Evolutionary conservation across 2,329 filamentous ascomycete species (phyloP).

Genomic region (Thelonectria rubi): DNA sequence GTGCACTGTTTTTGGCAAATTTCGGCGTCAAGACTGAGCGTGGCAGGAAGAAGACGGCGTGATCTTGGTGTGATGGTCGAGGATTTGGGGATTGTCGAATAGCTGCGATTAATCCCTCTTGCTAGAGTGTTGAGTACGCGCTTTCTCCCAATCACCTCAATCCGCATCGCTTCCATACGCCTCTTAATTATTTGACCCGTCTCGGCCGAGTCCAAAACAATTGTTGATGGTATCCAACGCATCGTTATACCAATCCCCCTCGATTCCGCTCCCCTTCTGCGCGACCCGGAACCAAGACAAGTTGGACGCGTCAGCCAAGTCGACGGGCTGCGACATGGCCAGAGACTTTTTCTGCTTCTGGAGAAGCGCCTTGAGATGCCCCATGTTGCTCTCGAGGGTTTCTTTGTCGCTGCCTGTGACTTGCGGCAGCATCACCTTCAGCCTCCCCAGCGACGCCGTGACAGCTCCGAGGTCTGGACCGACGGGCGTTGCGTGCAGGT

Average conservation of each 20-base stretch:
- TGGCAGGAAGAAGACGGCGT: slow-evolving; percentile 24
- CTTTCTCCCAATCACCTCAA: too few relatives aligned
- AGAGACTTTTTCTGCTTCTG: neutral
- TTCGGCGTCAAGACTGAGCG: slow-evolving; percentile 23
- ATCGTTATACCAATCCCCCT: neutral
- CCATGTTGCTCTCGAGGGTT: neutral
- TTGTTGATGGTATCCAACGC: neutral
- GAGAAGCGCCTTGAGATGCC: neutral
- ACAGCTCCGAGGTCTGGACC: neutral
- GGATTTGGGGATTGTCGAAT: too few relatives aligned
- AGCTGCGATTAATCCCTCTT: too few relatives aligned
- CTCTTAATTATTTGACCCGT: neutral
- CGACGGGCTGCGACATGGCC: neutral
- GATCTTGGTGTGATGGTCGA: slow-evolving; percentile 1
- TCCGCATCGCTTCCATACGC: too few relatives aligned
- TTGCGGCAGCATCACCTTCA: neutral
- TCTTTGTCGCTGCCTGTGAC: neutral
- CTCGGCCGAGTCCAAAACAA: neutral
- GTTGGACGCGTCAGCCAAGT: neutral
- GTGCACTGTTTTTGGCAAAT: slow-evolving; percentile 32
- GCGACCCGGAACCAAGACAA: neutral
- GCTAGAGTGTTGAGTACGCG: too few relatives aligned
- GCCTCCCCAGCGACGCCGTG: neutral
- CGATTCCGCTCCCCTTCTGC: neutral
- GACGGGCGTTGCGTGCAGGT: neutral